Evolutionary conservation across 2,329 filamentous ascomycete species (phyloP).

Genomic region (Erysiphe pulchra): DNA sequence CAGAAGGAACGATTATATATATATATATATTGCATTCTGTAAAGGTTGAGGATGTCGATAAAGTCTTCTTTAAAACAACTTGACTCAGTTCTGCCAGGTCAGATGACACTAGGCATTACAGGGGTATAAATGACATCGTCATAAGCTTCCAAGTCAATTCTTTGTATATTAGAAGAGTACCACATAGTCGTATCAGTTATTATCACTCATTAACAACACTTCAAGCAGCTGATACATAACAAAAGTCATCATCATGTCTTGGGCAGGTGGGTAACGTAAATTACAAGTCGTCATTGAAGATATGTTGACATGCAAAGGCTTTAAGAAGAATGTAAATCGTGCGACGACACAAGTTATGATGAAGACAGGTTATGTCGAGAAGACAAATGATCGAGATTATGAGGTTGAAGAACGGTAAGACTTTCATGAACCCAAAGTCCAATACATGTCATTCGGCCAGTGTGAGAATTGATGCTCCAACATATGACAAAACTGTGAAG

Average conservation of each 20-base stretch:
- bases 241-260: constrained; percentile 18
- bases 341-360: constrained; percentile 99
- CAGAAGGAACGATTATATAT: too few species aligned
- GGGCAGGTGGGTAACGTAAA: constrained; percentile 17
- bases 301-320: constrained; percentile 24
- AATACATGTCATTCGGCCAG: neutral
- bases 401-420: constrained; percentile 76
- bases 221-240: neutral
- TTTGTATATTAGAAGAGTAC: too few species aligned
- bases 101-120: too few species aligned
- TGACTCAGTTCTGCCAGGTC: too few species aligned
- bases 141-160: too few species aligned
- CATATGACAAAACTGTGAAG: too few species aligned
- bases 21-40: too few species aligned
- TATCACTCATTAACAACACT: too few species aligned
- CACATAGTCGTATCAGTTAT: too few species aligned
- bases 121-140: too few species aligned
- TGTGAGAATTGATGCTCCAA: neutral
- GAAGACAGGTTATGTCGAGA: constrained; percentile 98
- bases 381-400: constrained; percentile 95
- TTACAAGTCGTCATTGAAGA: neutral
- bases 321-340: constrained; percentile 94
- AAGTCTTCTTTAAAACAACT: too few species aligned
- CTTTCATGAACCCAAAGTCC: neutral
- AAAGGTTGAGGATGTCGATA: too few species aligned